Evolutionary conservation across 352 stramenopile genomes (phyloP).

Genomic region (Stramenopiles sp.): DNA sequence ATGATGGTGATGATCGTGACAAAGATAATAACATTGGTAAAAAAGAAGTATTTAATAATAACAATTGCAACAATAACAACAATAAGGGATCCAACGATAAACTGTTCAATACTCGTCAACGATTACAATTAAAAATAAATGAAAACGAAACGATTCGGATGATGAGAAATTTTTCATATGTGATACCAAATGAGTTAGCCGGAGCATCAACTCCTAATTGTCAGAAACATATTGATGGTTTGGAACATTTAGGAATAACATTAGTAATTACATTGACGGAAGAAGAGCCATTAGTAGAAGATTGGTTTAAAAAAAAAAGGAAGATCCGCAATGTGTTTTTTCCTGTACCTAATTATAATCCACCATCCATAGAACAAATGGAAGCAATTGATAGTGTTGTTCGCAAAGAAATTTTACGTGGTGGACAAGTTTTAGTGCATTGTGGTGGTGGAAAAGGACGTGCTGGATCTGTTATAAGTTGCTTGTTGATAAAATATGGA

Average conservation of each 20-base stretch:
- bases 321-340: conserved; percentile 18
- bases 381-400: conserved; percentile 25
- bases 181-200: background rate
- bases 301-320: background rate
- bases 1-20: background rate
- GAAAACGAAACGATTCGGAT: background rate
- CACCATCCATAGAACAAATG: conserved; percentile 33
- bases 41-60: background rate
- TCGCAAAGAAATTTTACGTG: background rate
- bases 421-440: conserved; percentile 32
- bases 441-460: conserved; percentile 40
- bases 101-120: background rate
- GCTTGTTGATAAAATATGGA: background rate
- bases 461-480: conserved; percentile 30
- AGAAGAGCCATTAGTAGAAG: background rate
- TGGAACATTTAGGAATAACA: background rate
- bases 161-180: background rate
- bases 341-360: conserved; percentile 32
- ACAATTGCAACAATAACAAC: background rate
- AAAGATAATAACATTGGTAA: background rate
- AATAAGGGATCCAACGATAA: background rate
- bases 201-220: background rate
- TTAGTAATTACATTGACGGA: background rate
- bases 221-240: background rate
- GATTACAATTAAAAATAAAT: background rate